Conservation (phyloP, 345 rosid genomes). For the Hirschfeldia incana region DNA sequence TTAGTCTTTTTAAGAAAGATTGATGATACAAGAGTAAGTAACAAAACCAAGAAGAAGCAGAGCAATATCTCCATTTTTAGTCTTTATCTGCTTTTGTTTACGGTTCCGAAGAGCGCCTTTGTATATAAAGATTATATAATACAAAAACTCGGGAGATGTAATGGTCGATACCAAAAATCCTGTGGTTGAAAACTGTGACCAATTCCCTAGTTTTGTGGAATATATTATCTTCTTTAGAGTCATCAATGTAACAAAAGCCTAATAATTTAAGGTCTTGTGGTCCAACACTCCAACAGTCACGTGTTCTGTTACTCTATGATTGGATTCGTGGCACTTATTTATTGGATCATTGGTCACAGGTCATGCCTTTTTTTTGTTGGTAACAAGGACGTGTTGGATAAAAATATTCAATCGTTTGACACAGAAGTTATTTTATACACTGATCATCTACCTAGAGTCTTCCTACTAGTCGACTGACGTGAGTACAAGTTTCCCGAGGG, state of each 20-base stretch:
- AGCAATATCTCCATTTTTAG: conserved; percentile 26
- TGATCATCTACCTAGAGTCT: background rate
- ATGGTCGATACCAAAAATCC: background rate
- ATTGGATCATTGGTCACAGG: background rate
- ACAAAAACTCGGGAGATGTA: background rate
- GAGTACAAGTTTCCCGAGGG: background rate
- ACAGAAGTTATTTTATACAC: background rate
- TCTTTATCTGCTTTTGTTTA: conserved; percentile 1
- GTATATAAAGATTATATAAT: background rate
- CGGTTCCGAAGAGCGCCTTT: background rate
- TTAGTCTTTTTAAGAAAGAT: background rate
- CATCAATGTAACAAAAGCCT: background rate
- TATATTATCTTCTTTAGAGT: background rate
- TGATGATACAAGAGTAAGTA: conserved; percentile 9
- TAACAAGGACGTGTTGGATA: background rate
- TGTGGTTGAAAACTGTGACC: background rate
- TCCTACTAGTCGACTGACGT: background rate
- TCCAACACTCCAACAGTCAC: background rate
- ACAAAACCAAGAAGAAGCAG: conserved; percentile 18
- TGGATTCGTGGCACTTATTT: background rate
- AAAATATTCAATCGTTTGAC: background rate
- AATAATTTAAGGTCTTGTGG: background rate
- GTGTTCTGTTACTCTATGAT: background rate
- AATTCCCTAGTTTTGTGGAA: background rate
- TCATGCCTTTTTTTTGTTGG: background rate